Conservation (phyloP, 441 rosid species). For the Erodium moschatum region DNA sequence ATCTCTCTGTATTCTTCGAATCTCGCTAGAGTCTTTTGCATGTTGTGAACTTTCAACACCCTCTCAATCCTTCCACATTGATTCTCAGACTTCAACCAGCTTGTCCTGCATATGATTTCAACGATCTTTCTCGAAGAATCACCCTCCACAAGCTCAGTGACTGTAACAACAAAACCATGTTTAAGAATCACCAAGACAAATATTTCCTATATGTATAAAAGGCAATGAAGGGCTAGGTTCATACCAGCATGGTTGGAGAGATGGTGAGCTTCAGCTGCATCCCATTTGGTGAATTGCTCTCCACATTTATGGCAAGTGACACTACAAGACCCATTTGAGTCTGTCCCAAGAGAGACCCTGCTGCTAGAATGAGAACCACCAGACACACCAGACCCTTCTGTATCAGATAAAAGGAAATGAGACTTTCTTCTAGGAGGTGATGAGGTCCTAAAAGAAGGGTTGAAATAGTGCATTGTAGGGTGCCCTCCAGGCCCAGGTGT, state of each 20-base stretch:
- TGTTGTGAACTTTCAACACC: conserved; percentile 46
- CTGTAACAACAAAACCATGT: not conserved
- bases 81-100: conserved; percentile 78
- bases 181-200: not conserved
- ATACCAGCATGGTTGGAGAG: conserved; percentile 94
- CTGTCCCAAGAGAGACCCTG: conserved; percentile 55
- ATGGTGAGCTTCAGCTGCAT: conserved; percentile 88
- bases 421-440: conserved; percentile 45
- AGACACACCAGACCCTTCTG: conserved; percentile 33
- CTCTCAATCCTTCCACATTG: conserved; percentile 73
- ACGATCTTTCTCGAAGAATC: conserved; percentile 55
- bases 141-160: conserved; percentile 43
- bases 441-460: conserved; percentile 45
- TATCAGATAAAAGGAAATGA: conserved; percentile 33
- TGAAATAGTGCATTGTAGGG: conserved; percentile 59
- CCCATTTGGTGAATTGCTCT: conserved; percentile 74
- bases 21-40: conserved; percentile 34
- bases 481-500: conserved; percentile 71
- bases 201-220: not conserved
- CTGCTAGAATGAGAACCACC: conserved; percentile 33
- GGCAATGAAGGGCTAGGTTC: not conserved
- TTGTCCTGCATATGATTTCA: conserved; percentile 58
- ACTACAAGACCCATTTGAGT: conserved; percentile 43
- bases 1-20: conserved; percentile 54
- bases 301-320: conserved; percentile 94